Percentiles rank a stretch among this genome's conserved stretches.
phyloP scores from a whole-genome alignment of 2,329 filamentous ascomycete species.

The Alternaria tenuissima region DNA sequence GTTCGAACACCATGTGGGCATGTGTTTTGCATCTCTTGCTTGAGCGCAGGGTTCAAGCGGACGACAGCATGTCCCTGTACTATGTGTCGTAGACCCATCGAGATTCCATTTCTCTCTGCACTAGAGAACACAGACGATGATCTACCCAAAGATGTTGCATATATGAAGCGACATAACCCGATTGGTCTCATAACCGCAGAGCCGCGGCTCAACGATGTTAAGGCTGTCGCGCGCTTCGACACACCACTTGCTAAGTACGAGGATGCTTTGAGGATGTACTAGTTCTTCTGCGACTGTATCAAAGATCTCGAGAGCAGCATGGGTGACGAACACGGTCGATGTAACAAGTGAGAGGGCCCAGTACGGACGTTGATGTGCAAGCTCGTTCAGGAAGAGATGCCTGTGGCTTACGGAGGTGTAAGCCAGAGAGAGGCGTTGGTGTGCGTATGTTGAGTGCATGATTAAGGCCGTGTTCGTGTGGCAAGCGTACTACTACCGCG shows the following conservation, averaged over 20 bases:
- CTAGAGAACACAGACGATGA: background rate
- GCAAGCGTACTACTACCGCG: conserved; percentile 6
- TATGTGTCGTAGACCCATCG: conserved; percentile 6
- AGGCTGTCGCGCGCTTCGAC: background rate
- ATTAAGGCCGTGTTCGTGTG: conserved; percentile 4
- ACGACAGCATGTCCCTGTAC: background rate
- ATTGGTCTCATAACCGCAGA: accelerated
- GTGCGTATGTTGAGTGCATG: conserved; percentile 1
- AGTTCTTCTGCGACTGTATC: background rate
- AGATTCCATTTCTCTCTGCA: background rate
- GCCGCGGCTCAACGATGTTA: background rate
- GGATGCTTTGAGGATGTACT: background rate
- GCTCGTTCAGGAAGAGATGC: background rate
- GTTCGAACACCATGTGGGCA: conserved; percentile 10
- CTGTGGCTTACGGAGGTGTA: background rate
- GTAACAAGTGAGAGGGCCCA: background rate
- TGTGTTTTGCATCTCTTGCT: conserved; percentile 5
- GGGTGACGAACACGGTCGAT: background rate
- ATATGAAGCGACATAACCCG: background rate
- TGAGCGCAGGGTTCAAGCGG: conserved; percentile 9
- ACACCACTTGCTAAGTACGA: background rate
- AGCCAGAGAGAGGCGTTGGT: background rate
- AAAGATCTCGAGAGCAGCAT: background rate
- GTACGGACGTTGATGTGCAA: background rate
- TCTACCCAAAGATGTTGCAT: background rate